These are phyloP conservation scores for Phaeophleospora eucalypticola DNA, from an alignment of 2,329 filamentous ascomycete species.

Conservation along the genomic window DNA sequence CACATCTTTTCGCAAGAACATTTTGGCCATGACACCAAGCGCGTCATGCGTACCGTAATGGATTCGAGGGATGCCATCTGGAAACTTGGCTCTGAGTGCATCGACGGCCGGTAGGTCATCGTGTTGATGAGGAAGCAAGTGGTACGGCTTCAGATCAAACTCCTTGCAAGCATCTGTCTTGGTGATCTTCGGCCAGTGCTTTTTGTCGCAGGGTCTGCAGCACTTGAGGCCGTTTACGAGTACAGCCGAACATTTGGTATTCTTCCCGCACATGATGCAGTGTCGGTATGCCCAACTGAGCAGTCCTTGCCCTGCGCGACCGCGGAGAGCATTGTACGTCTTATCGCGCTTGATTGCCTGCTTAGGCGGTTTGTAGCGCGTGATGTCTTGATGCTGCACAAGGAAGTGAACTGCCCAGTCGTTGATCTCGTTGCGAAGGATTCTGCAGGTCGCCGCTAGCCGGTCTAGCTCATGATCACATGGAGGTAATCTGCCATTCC, in stretches of 20 bases:
- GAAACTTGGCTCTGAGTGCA: background rate
- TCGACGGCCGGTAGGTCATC: background rate
- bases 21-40: conserved; percentile 21
- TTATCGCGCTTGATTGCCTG: conserved; percentile 5
- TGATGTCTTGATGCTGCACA: conserved; percentile 23
- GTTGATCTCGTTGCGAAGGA: conserved; percentile 24
- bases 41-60: conserved; percentile 25
- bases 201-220: conserved; percentile 28
- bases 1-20: conserved; percentile 28
- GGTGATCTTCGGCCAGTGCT: conserved; percentile 30
- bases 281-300: conserved; percentile 23
- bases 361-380: conserved; percentile 12
- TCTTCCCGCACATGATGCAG: conserved; percentile 33
- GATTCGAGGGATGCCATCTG: conserved; percentile 12
- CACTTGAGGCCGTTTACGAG: conserved; percentile 29
- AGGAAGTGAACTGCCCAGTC: conserved; percentile 28
- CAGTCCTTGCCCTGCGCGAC: conserved; percentile 9
- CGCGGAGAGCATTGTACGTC: conserved; percentile 15
- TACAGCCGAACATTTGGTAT: conserved; percentile 22
- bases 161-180: conserved; percentile 25
- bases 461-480: conserved; percentile 19
- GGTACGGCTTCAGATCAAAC: conserved; percentile 22
- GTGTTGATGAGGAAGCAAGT: conserved; percentile 20
- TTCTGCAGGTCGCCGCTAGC: conserved; percentile 23
- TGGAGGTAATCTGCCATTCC: background rate